Evolutionary conservation across 192 early-diverging fungal genomes (phyloP).

Genomic region (Umbelopsis ramanniana): DNA sequence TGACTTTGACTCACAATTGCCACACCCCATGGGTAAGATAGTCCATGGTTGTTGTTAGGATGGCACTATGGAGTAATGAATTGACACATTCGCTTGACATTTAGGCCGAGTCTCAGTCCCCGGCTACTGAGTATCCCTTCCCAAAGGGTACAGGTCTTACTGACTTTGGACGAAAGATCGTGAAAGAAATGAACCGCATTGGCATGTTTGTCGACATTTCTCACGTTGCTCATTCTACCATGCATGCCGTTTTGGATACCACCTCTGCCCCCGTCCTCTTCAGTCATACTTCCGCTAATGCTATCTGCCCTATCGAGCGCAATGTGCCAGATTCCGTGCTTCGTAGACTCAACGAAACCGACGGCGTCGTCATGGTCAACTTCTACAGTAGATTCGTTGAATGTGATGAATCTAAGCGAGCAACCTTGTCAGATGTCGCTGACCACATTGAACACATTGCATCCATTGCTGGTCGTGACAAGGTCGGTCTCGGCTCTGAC

Average conservation of each 20-base stretch:
- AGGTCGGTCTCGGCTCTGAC: constrained; percentile 69
- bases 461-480: constrained; percentile 50
- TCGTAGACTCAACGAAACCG: constrained; percentile 40
- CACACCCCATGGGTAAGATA: constrained; percentile 56
- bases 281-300: constrained; percentile 61
- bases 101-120: constrained; percentile 43
- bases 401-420: constrained; percentile 34
- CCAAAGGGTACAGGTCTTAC: constrained; percentile 55
- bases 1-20: constrained; percentile 71
- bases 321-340: constrained; percentile 68
- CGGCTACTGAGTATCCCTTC: constrained; percentile 51
- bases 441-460: constrained; percentile 64
- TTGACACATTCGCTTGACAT: too few species aligned
- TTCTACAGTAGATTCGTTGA: constrained; percentile 55
- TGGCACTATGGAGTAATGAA: too few species aligned
- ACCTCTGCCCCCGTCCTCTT: constrained; percentile 64
- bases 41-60: not conserved
- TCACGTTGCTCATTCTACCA: constrained; percentile 65
- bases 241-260: constrained; percentile 55
- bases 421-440: constrained; percentile 49
- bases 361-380: constrained; percentile 71
- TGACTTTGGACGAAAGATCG: constrained; percentile 53
- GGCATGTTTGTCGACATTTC: constrained; percentile 74
- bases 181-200: constrained; percentile 70
- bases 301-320: constrained; percentile 53